Evolutionary conservation across 768 basidiomycete species (phyloP).

Genomic region (Suillus decipiens): DNA sequence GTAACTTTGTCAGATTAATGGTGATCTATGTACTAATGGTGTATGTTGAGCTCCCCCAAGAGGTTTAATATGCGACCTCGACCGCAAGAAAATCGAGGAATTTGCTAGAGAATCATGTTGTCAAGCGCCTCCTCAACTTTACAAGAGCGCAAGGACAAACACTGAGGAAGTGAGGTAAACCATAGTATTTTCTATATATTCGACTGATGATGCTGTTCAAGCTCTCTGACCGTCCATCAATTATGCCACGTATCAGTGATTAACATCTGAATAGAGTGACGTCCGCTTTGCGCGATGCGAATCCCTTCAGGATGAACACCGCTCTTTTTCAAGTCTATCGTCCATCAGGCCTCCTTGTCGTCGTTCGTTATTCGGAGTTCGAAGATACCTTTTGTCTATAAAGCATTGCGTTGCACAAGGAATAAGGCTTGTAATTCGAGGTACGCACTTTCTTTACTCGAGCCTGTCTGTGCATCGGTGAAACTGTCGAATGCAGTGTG

Average conservation of each 20-base stretch:
- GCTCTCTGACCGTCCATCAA: conserved; percentile 91
- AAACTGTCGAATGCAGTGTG: conserved; percentile 51
- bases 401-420: background rate
- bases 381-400: conserved; percentile 84
- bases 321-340: conserved; percentile 89
- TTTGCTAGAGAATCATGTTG: conserved; percentile 95
- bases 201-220: conserved; percentile 40
- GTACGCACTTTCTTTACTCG: conserved; percentile 72
- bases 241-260: background rate
- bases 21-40: conserved; percentile 1
- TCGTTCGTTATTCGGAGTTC: conserved; percentile 79
- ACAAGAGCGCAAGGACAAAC: conserved; percentile 95
- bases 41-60: conserved; percentile 82
- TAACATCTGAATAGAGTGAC: conserved; percentile 47
- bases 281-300: conserved; percentile 63
- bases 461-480: conserved; percentile 61
- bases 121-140: conserved; percentile 87
- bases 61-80: conserved; percentile 91
- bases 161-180: conserved; percentile 73
- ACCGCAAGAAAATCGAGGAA: conserved; percentile 82
- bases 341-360: conserved; percentile 76
- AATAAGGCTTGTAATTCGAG: background rate
- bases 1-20: conserved; percentile 41
- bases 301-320: conserved; percentile 77
- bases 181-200: conserved; percentile 5